Evolutionary conservation across 2,329 filamentous ascomycete species (phyloP), one percentile per base, ranked within the genome.

Genomic region (Phaeosphaeriaceae sp.): DNA sequence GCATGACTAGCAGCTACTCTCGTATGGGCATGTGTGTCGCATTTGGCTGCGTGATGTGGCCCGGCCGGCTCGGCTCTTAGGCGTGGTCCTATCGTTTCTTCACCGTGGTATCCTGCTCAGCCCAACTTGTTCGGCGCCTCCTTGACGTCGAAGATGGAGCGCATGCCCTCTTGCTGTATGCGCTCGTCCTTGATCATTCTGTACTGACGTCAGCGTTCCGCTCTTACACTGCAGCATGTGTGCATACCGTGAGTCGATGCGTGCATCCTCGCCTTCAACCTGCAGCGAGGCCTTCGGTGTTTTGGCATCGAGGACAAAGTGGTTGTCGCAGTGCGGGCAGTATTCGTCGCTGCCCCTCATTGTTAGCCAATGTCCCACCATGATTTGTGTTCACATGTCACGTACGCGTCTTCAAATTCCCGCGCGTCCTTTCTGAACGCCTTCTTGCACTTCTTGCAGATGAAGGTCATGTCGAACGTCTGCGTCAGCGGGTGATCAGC

Each of bases 401-500:
- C 53, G 45, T 48, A 65, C 63, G 63, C 90, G 69, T 99, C 95
- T 69, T 99, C 95, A 71, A 97, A 97, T 77, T 97, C 91, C 65
- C 87, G 82, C 47, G 90, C 90, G 72, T 99, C 92, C 77, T 98
- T 99, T 68, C 95, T 90, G 84, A 99, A 99, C 79, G 90, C 93
- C 81, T 99, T 99, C 69, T 91, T 93, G 88, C 95, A 99, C 83
- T 99, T 99, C 73, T 99, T 99, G 86, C 95, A 99, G 52, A 92
- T 92, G 74, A 99, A 98, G 40, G 84, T 86, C 92, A 99, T 96
- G 74, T 99, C 95, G 69, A 89, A 85, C 64, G 84, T 85, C 80
- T 96, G 91, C 53, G 86, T 80, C 21, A 99, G 88, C 40, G 85
- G 80, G 78, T 98, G 95, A 60, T 83, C 80, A 78, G 96, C 90